A percentile compares a stretch with the other conserved stretches of the same genome.
Conservation (phyloP, 805 yeast genomes). For the Suhomyces xylopsoci region DNA sequence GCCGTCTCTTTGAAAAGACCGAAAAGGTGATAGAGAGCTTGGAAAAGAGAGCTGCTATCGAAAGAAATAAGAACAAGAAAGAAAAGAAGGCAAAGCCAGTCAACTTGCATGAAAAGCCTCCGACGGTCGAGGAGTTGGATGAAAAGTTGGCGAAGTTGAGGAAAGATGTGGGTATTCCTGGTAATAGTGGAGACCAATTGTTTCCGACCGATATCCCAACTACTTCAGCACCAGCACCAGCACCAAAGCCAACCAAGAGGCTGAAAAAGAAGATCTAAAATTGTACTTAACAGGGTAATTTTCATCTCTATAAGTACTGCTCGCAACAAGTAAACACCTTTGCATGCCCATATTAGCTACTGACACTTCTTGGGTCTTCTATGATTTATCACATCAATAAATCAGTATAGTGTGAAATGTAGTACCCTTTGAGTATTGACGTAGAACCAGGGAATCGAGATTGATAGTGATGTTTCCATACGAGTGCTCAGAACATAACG, state of each 20-base stretch:
- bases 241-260: not conserved
- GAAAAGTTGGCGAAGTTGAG: slow-evolving; percentile 29
- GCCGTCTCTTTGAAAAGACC: slow-evolving; percentile 58
- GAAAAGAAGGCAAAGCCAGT: slow-evolving; percentile 16
- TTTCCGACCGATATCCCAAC: slow-evolving; percentile 18
- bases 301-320: too few relatives aligned
- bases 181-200: slow-evolving; percentile 20
- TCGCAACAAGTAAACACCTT: not conserved
- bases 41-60: slow-evolving; percentile 71
- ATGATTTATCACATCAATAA: too few relatives aligned
- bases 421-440: too few relatives aligned
- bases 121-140: slow-evolving; percentile 34
- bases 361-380: not conserved
- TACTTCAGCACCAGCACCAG: not conserved
- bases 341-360: not conserved
- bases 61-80: slow-evolving; percentile 45
- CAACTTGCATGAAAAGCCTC: slow-evolving; percentile 34
- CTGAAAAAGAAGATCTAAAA: not conserved
- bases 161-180: slow-evolving; percentile 15
- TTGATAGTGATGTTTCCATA: too few relatives aligned
- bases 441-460: too few relatives aligned
- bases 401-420: too few relatives aligned
- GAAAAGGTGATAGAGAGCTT: slow-evolving; percentile 51
- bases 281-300: not conserved
- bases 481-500: not conserved